phyloP scores from a whole-genome alignment of 805 yeast species.

The Danielia oregonensis region DNA sequence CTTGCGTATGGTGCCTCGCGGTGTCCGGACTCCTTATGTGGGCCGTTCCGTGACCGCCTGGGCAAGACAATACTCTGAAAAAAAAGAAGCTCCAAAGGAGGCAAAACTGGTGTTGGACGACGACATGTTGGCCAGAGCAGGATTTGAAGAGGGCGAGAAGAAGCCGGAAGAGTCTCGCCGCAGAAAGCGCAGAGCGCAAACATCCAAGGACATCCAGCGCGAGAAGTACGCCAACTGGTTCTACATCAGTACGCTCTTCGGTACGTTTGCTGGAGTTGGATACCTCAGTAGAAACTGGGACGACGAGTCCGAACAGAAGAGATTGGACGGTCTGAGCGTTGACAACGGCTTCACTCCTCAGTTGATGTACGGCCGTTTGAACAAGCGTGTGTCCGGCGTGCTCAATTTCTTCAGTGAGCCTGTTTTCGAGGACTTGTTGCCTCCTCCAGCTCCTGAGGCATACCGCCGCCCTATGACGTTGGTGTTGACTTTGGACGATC shows the following conservation, averaged over 20 bases:
- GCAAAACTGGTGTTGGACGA: conserved; percentile 65
- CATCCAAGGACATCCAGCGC: conserved; percentile 76
- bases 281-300: conserved; percentile 87
- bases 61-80: conserved; percentile 14
- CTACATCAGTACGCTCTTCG: conserved; percentile 57
- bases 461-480: conserved; percentile 90
- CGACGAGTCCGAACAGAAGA: conserved; percentile 58
- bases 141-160: conserved; percentile 52
- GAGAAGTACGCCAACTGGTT: conserved; percentile 77
- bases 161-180: conserved; percentile 16
- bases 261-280: conserved; percentile 48
- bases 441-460: conserved; percentile 88
- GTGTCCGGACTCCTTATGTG: conserved; percentile 7
- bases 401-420: conserved; percentile 90
- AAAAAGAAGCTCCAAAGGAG: conserved; percentile 22
- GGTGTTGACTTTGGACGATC: conserved; percentile 84
- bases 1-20: background rate
- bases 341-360: conserved; percentile 66
- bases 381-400: conserved; percentile 66
- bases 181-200: conserved; percentile 42
- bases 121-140: conserved; percentile 79
- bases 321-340: conserved; percentile 49
- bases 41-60: conserved; percentile 1
- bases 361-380: conserved; percentile 65
- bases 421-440: conserved; percentile 86